Base-by-base conservation (phyloP, 306 rosid species). In the Cicer judaicum region DNA sequence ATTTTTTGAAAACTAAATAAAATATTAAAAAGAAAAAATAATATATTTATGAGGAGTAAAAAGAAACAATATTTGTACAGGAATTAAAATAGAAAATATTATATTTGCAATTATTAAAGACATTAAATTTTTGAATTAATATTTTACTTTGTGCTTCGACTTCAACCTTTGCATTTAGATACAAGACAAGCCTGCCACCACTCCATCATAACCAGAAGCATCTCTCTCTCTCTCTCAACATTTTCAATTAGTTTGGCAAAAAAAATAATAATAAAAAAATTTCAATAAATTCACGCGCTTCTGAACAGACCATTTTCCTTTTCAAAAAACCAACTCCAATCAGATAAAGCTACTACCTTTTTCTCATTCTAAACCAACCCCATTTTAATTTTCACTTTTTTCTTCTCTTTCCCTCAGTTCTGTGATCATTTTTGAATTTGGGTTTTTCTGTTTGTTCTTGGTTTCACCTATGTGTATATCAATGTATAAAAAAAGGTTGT, bases 241-340 rank as follows among this genome's bases (percentile, higher is more conserved):
- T 29, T 29, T 29, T 29, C 5, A 29, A 29, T 29, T 2, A 29
- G 34, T 29, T 29, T 29, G 34, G 3, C 0, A 29, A 29, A 29
- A 29, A 29, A 2, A 29, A 3, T 0, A 29, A 29, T 3, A 29
- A 29, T 29, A 29, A 29, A 29, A 29, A 29, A 29, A 29, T 29
- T 3, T 29, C 64, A 70, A 64, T 61, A 21, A 69, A 63, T 63
- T 63, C 72, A 80, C 83, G 50, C 78, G 80, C 55, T 68, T 73
- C 2, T 72, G 18, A 68, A 34, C 6, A 64, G 15, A 19, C 29
- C 24, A 21, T n/a, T 13, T 73, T 64, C 36, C 21, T 1, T 43
- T 47, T 46, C 24, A 36, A 15, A 15, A 24, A 65, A 50, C 40
- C 16, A 74, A 48, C 73, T 69, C 57, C n/a, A 15, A 39, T 64